Conservation (phyloP, 192 early-diverging fungal species). For the Gorgonomyces haynaldii region DNA sequence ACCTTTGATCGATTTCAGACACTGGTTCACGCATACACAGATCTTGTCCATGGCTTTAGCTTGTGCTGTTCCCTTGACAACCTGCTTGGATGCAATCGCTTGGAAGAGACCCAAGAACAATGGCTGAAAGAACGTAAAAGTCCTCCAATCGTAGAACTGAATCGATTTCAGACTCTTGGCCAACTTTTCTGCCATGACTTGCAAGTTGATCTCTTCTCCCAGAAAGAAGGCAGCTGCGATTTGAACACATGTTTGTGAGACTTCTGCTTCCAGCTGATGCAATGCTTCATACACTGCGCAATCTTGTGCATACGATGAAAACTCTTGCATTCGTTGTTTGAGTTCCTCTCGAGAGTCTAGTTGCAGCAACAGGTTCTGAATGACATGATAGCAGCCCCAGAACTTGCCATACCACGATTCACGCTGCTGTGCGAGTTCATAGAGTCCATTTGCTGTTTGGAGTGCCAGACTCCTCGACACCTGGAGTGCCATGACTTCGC, state of each 20-base stretch:
- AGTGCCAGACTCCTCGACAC: conserved; percentile 10
- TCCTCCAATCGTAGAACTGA: conserved; percentile 3
- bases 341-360: conserved; percentile 9
- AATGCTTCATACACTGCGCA: background rate
- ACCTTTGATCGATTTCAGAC: conserved; percentile 10
- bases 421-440: conserved; percentile 18
- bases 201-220: background rate
- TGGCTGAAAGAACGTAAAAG: background rate
- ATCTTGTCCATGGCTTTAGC: background rate
- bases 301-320: conserved; percentile 2
- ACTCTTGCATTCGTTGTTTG: conserved; percentile 2
- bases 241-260: background rate
- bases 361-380: conserved; percentile 12
- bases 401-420: conserved; percentile 23
- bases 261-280: background rate
- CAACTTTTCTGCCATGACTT: background rate
- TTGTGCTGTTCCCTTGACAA: background rate
- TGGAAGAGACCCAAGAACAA: background rate
- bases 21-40: conserved; percentile 1
- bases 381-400: conserved; percentile 22
- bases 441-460: conserved; percentile 12
- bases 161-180: background rate
- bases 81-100: background rate
- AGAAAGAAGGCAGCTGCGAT: background rate
- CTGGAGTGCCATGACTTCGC: conserved; percentile 11